A percentile compares a stretch with the other conserved stretches of the same genome.
Conservation (phyloP, 2,329 filamentous ascomycete genomes). For the Aplosporella prunicola region DNA sequence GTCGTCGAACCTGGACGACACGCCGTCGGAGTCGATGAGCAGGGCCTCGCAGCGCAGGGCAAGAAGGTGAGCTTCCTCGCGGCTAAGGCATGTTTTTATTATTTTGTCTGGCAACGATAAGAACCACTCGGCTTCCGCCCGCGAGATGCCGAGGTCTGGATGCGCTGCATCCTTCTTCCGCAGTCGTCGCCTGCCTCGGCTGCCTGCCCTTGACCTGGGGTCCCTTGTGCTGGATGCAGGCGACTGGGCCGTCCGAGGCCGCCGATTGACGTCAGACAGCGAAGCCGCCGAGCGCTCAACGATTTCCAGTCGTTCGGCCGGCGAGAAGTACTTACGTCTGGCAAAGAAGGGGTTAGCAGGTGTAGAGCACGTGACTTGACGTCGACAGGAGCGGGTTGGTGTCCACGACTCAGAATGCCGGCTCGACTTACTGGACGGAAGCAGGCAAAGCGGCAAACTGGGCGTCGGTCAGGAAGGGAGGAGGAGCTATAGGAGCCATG, state of each 20-base stretch:
- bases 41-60: conserved; percentile 42
- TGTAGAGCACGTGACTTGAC: conserved; percentile 1
- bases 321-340: conserved; percentile 61
- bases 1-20: conserved; percentile 2
- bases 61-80: conserved; percentile 58
- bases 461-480: conserved; percentile 23
- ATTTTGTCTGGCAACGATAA: conserved; percentile 63
- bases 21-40: conserved; percentile 17
- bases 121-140: conserved; percentile 58
- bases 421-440: conserved; percentile 34
- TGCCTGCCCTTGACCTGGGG: conserved; percentile 7
- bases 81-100: conserved; percentile 58
- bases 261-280: conserved; percentile 3
- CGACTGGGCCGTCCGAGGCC: conserved; percentile 6
- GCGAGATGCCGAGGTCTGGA: conserved; percentile 31
- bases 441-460: conserved; percentile 34
- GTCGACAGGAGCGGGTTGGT: conserved; percentile 1
- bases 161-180: conserved; percentile 26
- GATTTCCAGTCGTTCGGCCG: conserved; percentile 59
- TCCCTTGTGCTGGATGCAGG: conserved; percentile 4
- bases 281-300: conserved; percentile 38
- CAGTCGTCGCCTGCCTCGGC: conserved; percentile 19
- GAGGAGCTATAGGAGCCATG: conserved; percentile 2
- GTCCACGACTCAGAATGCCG: conserved; percentile 15
- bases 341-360: conserved; percentile 14